Evolutionary conservation across 2,329 filamentous ascomycete genomes (phyloP).

Genomic region (Lasiodiplodia sp.): DNA sequence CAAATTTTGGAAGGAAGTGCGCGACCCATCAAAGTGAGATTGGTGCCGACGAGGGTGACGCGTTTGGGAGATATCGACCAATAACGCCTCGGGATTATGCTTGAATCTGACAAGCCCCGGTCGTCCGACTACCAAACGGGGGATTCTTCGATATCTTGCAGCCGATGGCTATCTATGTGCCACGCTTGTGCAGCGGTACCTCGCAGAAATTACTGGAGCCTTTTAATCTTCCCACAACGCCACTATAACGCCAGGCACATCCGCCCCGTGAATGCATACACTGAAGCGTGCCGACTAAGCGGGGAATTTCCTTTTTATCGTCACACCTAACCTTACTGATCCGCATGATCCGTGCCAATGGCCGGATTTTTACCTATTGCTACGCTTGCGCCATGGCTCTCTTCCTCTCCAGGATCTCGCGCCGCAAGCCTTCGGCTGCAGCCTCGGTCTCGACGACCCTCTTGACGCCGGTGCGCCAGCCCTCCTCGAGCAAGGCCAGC

Average conservation of each 20-base stretch:
- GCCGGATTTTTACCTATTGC: not conserved
- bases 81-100: constrained; percentile 13
- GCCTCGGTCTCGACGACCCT: constrained; percentile 86
- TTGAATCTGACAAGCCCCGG: constrained; percentile 1
- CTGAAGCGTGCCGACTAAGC: not conserved
- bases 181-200: not conserved
- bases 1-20: constrained; percentile 14
- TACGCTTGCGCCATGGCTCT: constrained; percentile 33
- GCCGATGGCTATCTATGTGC: constrained; percentile 15
- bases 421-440: constrained; percentile 73
- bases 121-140: not conserved
- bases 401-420: constrained; percentile 46
- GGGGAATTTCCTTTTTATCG: not conserved
- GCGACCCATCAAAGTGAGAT: constrained; percentile 2
- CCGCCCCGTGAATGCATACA: not conserved
- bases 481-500: constrained; percentile 74
- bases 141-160: constrained; percentile 22
- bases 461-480: constrained; percentile 81
- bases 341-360: not conserved
- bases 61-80: not conserved
- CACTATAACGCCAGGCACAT: constrained; percentile 6
- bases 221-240: constrained; percentile 22
- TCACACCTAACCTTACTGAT: not conserved
- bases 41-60: not conserved
- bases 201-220: constrained; percentile 18